Percentiles rank a stretch among this genome's conserved stretches.
Conservation (phyloP, 2,329 filamentous ascomycete genomes). For the Aspergillus novofumigatus region DNA sequence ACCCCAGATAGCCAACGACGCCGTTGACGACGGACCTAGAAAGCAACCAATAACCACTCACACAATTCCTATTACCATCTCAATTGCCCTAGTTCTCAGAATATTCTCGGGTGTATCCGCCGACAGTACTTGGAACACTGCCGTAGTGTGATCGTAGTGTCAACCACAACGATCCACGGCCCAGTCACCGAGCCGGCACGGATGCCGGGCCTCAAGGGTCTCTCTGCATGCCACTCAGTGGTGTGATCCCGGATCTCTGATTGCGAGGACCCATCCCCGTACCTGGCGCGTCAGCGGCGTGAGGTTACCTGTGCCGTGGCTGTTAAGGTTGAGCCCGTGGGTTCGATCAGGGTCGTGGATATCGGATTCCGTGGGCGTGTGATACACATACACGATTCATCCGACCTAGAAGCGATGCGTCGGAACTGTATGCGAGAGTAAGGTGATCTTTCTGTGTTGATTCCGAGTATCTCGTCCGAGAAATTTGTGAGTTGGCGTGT, state of each 20-base stretch:
- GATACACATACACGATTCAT: background rate
- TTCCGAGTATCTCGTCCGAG: slow-evolving; percentile 1
- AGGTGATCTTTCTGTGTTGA: background rate
- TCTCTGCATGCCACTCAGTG: slow-evolving; percentile 10
- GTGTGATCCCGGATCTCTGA: slow-evolving; percentile 15
- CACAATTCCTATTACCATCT: background rate
- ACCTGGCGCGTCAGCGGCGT: background rate
- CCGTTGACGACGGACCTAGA: background rate
- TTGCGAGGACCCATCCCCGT: background rate
- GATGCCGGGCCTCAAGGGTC: slow-evolving; percentile 12
- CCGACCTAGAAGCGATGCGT: background rate
- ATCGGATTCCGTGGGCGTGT: background rate
- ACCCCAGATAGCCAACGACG: slow-evolving; percentile 13
- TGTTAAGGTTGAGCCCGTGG: background rate
- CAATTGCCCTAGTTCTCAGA: background rate
- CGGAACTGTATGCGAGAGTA: background rate
- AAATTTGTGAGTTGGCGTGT: background rate
- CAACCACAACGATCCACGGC: too few relatives aligned
- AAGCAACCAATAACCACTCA: background rate
- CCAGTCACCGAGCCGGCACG: slow-evolving; percentile 4
- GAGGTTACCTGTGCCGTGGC: background rate
- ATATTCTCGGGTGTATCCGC: background rate
- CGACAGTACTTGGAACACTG: too few relatives aligned
- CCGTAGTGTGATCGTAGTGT: too few relatives aligned
- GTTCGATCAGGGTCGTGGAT: too few relatives aligned